Conservation (phyloP, 768 basidiomycete genomes). For the Hortiboletus flavorubellus region DNA sequence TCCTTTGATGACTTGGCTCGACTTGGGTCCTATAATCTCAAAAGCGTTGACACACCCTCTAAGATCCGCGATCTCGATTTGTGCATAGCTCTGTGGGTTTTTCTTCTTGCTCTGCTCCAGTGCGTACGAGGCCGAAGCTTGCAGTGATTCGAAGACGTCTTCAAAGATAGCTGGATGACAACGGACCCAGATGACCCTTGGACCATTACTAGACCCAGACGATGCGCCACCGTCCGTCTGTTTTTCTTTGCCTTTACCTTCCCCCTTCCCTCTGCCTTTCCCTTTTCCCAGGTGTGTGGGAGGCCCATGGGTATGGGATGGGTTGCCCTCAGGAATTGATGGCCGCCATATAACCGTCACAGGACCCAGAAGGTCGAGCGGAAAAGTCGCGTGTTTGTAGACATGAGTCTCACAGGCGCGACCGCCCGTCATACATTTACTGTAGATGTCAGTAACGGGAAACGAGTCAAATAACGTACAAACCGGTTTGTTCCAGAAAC, state of each 20-base stretch:
- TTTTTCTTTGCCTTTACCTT: constrained; percentile 33
- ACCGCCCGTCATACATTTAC: constrained; percentile 63
- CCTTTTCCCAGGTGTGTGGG: constrained; percentile 8
- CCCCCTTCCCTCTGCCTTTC: constrained; percentile 3
- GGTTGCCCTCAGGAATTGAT: not conserved
- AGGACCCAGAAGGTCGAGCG: constrained; percentile 68
- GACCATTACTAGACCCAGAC: constrained; percentile 3
- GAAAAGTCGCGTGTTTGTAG: constrained; percentile 63
- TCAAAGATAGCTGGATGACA: constrained; percentile 73
- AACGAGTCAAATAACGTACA: not conserved
- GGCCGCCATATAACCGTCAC: constrained; percentile 74
- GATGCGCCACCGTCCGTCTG: constrained; percentile 20
- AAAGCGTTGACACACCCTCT: constrained; percentile 72
- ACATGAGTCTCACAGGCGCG: constrained; percentile 64
- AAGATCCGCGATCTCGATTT: constrained; percentile 69
- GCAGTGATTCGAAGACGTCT: constrained; percentile 52
- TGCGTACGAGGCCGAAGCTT: constrained; percentile 45
- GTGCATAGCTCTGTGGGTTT: constrained; percentile 20
- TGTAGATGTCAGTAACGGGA: not conserved
- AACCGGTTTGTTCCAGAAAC: constrained; percentile 64
- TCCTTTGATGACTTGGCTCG: constrained; percentile 70
- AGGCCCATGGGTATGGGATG: not conserved
- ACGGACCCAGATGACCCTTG: constrained; percentile 67
- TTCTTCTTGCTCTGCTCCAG: constrained; percentile 37
- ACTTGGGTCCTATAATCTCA: constrained; percentile 86